Conservation (phyloP, 441 rosid genomes). For the Gossypium schwendimanii region DNA sequence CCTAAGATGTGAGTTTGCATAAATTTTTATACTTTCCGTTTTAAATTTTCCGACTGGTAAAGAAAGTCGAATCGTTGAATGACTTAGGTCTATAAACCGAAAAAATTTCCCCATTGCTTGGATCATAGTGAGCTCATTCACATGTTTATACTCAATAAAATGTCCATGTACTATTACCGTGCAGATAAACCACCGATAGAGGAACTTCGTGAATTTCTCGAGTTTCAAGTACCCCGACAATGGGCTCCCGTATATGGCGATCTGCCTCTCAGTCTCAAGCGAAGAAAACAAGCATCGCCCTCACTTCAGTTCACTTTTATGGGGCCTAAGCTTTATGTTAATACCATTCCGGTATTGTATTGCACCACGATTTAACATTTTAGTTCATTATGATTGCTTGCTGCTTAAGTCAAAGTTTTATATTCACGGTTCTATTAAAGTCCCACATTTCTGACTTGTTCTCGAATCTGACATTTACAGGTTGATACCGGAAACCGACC, state of each 20-base stretch:
- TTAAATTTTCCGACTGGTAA: background rate
- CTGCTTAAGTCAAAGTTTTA: background rate
- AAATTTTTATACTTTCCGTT: too few species aligned
- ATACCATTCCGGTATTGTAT: conserved; percentile 51
- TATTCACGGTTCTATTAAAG: background rate
- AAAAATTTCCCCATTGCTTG: background rate
- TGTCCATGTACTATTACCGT: background rate
- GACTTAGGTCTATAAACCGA: background rate
- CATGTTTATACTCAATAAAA: background rate
- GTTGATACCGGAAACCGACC: conserved; percentile 76
- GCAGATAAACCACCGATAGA: conserved; percentile 90
- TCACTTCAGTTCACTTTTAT: conserved; percentile 71
- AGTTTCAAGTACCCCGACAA: conserved; percentile 88
- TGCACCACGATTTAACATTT: background rate
- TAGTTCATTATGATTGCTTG: background rate
- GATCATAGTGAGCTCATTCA: background rate
- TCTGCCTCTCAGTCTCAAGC: conserved; percentile 75
- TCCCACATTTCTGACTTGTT: conserved; percentile 4
- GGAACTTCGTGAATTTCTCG: conserved; percentile 82
- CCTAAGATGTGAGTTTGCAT: conserved; percentile 64
- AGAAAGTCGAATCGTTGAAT: conserved; percentile 4
- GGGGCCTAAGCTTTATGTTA: conserved; percentile 93
- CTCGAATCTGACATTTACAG: conserved; percentile 25
- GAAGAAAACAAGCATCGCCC: conserved; percentile 59
- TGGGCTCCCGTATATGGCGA: conserved; percentile 94